Conservation (phyloP, 768 basidiomycete species). For the Sistotremastrum suecicum region DNA sequence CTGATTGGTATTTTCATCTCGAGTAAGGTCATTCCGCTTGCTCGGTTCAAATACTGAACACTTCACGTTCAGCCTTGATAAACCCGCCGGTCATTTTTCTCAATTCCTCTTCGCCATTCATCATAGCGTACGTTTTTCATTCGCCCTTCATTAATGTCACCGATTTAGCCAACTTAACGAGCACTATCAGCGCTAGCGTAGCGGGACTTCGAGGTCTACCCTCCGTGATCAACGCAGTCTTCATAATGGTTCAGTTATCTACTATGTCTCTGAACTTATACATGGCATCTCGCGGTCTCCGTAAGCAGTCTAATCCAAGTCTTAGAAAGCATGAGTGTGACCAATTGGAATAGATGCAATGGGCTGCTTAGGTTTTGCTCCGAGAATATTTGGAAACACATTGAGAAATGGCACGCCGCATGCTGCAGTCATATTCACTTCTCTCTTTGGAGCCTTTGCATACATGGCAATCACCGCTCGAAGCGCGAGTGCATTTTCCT, state of each 20-base stretch:
- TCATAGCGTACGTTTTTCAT: too few relatives aligned
- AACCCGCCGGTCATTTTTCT: slow-evolving; percentile 34
- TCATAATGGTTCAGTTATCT: slow-evolving; percentile 85
- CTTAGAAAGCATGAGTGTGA: background rate
- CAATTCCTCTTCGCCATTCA: too few relatives aligned
- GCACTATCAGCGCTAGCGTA: too few relatives aligned
- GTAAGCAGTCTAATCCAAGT: slow-evolving; percentile 26
- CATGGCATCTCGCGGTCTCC: slow-evolving; percentile 80
- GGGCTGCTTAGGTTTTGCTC: slow-evolving; percentile 68
- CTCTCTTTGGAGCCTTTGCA: slow-evolving; percentile 53
- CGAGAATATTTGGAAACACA: slow-evolving; percentile 59
- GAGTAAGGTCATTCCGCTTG: slow-evolving; percentile 34
- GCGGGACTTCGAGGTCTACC: slow-evolving; percentile 84
- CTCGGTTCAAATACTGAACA: slow-evolving; percentile 58
- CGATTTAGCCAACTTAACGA: slow-evolving; percentile 16
- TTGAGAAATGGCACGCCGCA: slow-evolving; percentile 65
- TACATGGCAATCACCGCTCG: slow-evolving; percentile 65
- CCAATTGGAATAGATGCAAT: slow-evolving; percentile 47
- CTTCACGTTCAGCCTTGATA: slow-evolving; percentile 40
- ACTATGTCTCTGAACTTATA: slow-evolving; percentile 83
- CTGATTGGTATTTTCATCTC: slow-evolving; percentile 44
- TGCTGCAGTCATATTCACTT: slow-evolving; percentile 52
- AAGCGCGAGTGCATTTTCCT: slow-evolving; percentile 37
- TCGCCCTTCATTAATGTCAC: slow-evolving; percentile 93
- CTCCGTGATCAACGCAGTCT: slow-evolving; percentile 70